Conservation (phyloP, 495 filamentous ascomycete species). For the Platismatia glauca region DNA sequence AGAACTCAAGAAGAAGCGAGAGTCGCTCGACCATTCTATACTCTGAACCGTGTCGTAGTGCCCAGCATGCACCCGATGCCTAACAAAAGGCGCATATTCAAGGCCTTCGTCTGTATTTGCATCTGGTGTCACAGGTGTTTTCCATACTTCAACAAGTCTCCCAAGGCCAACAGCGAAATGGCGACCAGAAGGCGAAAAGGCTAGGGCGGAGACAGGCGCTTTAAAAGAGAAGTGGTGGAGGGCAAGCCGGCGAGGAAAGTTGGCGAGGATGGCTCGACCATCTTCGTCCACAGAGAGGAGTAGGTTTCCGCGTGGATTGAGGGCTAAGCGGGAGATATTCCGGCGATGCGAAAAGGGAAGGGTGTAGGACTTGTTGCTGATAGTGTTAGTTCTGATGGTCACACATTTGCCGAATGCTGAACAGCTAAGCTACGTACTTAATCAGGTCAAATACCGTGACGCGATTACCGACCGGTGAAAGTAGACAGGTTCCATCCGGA, state of each 20-base stretch:
- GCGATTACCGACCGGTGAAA: slow-evolving; percentile 95
- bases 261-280: slow-evolving; percentile 85
- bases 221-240: slow-evolving; percentile 94
- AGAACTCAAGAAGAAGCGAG: slow-evolving; percentile 82
- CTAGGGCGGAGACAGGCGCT: slow-evolving; percentile 67
- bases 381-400: slow-evolving; percentile 17
- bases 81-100: slow-evolving; percentile 89
- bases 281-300: slow-evolving; percentile 89
- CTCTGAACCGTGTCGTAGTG: slow-evolving; percentile 80
- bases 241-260: slow-evolving; percentile 71
- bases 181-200: slow-evolving; percentile 84
- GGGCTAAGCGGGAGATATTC: slow-evolving; percentile 79
- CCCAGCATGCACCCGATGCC: slow-evolving; percentile 74
- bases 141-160: slow-evolving; percentile 85
- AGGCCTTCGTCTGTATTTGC: slow-evolving; percentile 68
- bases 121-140: slow-evolving; percentile 81
- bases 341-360: slow-evolving; percentile 89
- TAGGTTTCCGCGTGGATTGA: slow-evolving; percentile 82
- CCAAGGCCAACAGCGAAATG: slow-evolving; percentile 83
- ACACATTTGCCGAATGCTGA: background rate
- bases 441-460: slow-evolving; percentile 93
- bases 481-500: slow-evolving; percentile 88
- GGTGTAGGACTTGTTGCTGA: slow-evolving; percentile 90
- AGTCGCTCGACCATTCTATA: slow-evolving; percentile 92
- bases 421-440: slow-evolving; percentile 52